Base-by-base conservation (phyloP, 352 stramenopile species). In the Globisporangium barbulae region DNA sequence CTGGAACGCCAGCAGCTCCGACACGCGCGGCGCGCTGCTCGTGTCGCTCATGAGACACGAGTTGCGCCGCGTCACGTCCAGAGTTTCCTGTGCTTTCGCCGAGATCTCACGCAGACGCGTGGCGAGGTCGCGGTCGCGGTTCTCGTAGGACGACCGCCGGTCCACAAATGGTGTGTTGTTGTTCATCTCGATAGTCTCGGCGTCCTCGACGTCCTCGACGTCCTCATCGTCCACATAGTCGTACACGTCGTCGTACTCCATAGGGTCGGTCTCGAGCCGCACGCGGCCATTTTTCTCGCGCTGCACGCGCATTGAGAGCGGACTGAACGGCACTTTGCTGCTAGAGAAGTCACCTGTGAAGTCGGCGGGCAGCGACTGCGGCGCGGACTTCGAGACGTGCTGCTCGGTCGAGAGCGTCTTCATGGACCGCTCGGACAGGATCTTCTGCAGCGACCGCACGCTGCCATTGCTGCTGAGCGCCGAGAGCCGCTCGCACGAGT, bases 41-140 rank as follows among this genome's bases (percentile, higher is more conserved):
- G 80, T 89, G 63, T 91, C 82, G 63, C 82, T 91, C 82, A 91
- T 88, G 75, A 91, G 81, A 57, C 71, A 85, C 61, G 80, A 89
- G 61, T 89, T 88, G 61, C 82, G 82, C 44, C 79, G 78, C 28
- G 82, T 91, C 41, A 79, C 69, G 21, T 91, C 82, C 61, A 89
- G 61, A 9, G 79, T 70, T 57, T 91, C 82, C 60, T 89, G 79
- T 7, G 82, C 82, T 42, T 74, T 81, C 50, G 75, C 75, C 22
- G 79, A 84, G 25, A 91, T 88, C 62, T 91, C 82, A 19, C 72
- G 76, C 64, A 91, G 75, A 41, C 82, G 71, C 21, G 61, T 70
- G 5, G 80, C 76, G 57, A 91, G 71, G 52, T 91, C 80, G 22
- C 68, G 74, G 44, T 82, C 77, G 35, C 75, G 69, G 31, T 64